Evolutionary conservation across 2,329 filamentous ascomycete species (phyloP), one percentile per base, ranked within the genome.

Genomic region (Xylariaceae sp.): DNA sequence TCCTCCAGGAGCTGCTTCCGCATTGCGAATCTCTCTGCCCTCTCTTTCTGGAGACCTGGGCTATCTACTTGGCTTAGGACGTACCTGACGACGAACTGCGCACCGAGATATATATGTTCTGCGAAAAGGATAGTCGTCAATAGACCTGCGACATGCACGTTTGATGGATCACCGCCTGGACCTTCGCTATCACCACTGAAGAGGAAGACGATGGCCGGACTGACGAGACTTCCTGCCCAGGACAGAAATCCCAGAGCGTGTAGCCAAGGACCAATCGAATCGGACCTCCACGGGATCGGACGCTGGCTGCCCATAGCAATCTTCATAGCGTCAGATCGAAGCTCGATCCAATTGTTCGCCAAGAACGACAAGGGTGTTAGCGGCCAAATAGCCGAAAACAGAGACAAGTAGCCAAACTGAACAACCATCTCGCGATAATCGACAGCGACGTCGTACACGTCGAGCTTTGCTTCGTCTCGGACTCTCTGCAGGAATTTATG

Each of bases 361-460:
- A 98, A 78, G 78, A 98, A 98, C 1, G 90, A 94, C 54, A 92
- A 82, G 2, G 90, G 88, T 0, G 94, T 93, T n/a, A 98, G 79
- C 0, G 95, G 95, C 95, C 95, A 99, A 52, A 96, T 87, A 2
- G 95, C 90, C 0, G 91, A 95, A 74, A 98, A 98, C 8, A 98
- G 82, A 0, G 90, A 89, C 0, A 99, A 82, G 72, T 97, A 98
- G 26, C 83, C 85, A 65, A 87, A 89, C 67, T 95, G 91, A 59
- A 96, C 86, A 24, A 92, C 86, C 92, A 96, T 96, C 76, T 99
- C 95, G 33, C 95, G 84, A 61, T 97, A 91, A 71, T 99, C 95
- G 16, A 85, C 83, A 0, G 92, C 91, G 1, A 98, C 94, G 71
- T 98, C 91, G 75, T 99, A 99, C 16, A 86, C 80, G 34, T 87